Conservation (phyloP, 2,329 filamentous ascomycete genomes). For the Fusarium sp. region DNA sequence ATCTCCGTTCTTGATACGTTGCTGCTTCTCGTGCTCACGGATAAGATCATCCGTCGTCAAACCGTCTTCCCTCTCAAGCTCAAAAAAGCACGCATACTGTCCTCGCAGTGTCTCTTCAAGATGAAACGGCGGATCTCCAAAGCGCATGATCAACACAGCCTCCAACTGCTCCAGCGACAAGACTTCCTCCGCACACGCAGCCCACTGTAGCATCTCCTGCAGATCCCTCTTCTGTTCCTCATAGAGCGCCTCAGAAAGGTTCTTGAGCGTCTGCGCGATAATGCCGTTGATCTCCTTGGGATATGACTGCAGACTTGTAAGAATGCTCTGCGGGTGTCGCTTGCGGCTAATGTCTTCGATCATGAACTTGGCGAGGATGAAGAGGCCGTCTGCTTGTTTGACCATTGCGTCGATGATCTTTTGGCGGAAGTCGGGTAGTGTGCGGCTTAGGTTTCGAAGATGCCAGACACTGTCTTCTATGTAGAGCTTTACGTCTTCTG, state of each 20-base stretch:
- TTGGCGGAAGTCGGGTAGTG: conserved; percentile 49
- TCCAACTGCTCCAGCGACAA: conserved; percentile 59
- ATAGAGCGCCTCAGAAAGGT: conserved; percentile 55
- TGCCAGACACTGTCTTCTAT: conserved; percentile 56
- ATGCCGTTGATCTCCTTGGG: conserved; percentile 59
- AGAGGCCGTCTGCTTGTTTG: conserved; percentile 59
- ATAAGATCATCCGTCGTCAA: conserved; percentile 56
- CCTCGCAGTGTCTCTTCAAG: conserved; percentile 58
- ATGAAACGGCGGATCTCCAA: conserved; percentile 55
- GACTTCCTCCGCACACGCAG: conserved; percentile 57
- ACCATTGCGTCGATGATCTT: conserved; percentile 56
- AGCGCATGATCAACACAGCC: conserved; percentile 56
- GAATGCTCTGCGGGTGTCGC: conserved; percentile 58
- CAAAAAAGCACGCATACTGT: conserved; percentile 61
- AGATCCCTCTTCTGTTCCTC: conserved; percentile 55
- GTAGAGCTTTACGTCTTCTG: conserved; percentile 56
- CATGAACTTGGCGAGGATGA: conserved; percentile 64
- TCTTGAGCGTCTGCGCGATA: conserved; percentile 55
- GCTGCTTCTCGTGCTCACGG: conserved; percentile 52
- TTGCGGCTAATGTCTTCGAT: conserved; percentile 61
- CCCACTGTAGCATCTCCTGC: conserved; percentile 61
- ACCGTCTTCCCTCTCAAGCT: conserved; percentile 58
- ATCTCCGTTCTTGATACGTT: conserved; percentile 38
- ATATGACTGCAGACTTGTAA: conserved; percentile 58
- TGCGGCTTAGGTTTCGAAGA: conserved; percentile 53